Conservation (phyloP, 345 rosid genomes). For the Limnanthes douglasii region DNA sequence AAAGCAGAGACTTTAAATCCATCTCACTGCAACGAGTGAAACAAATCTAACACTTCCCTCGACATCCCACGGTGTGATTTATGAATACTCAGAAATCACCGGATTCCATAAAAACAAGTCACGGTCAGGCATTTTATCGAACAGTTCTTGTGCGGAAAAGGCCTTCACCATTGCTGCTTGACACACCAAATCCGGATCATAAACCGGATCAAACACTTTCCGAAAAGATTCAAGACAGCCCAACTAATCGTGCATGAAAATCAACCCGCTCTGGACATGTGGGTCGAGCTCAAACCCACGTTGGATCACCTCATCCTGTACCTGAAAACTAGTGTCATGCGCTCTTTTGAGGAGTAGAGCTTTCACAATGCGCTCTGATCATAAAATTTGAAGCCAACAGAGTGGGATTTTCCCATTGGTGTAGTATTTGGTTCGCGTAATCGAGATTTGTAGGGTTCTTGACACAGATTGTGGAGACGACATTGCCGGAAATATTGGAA, state of each 20-base stretch:
- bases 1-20: conserved; percentile 18
- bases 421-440: conserved; percentile 17
- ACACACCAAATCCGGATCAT: conserved; percentile 24
- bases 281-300: conserved; percentile 24
- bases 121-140: conserved; percentile 25
- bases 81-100: conserved; percentile 21
- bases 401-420: conserved; percentile 17
- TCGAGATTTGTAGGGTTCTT: conserved; percentile 18
- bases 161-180: conserved; percentile 31
- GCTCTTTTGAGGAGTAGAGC: conserved; percentile 16
- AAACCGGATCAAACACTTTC: conserved; percentile 15
- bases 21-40: conserved; percentile 24
- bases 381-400: conserved; percentile 23
- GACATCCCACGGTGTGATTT: conserved; percentile 19
- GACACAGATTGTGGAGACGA: conserved; percentile 20
- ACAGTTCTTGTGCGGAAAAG: conserved; percentile 19
- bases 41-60: conserved; percentile 17
- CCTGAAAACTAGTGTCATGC: conserved; percentile 3
- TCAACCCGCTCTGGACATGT: conserved; percentile 24
- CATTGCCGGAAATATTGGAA: conserved; percentile 16
- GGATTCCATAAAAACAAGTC: conserved; percentile 26
- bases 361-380: conserved; percentile 27
- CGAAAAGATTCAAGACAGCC: conserved; percentile 15
- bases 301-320: conserved; percentile 17
- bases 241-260: conserved; percentile 25